These are phyloP conservation scores for Malassezia slooffiae DNA, from an alignment of 1,284 basidiomycete species.

Conservation along the genomic window DNA sequence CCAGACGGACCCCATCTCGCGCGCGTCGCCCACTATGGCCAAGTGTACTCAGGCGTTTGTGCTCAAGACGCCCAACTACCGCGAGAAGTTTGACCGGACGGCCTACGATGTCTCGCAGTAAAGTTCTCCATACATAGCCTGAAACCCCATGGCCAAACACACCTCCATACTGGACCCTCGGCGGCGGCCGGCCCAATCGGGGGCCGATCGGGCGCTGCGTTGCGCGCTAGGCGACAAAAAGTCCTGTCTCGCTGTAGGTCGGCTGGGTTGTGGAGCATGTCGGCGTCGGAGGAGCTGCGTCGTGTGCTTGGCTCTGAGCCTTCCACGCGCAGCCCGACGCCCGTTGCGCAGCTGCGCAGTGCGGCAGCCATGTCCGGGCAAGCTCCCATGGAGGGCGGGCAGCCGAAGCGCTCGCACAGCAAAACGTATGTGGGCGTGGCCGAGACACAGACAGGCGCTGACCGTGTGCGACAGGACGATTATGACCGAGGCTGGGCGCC, in stretches of 20 bases:
- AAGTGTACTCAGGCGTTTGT: slow-evolving; percentile 30
- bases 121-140: too few species aligned
- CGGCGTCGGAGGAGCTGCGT: too few species aligned
- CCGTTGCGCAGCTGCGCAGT: slow-evolving; percentile 1
- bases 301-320: too few species aligned
- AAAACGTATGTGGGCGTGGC: slow-evolving; percentile 8
- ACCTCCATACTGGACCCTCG: too few species aligned
- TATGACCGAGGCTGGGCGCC: slow-evolving; percentile 29
- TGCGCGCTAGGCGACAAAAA: too few species aligned
- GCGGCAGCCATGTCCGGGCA: not conserved
- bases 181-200: too few species aligned
- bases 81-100: slow-evolving; percentile 4
- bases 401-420: slow-evolving; percentile 28
- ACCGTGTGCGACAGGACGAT: slow-evolving; percentile 24
- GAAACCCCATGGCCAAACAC: too few species aligned
- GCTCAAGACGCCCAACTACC: slow-evolving; percentile 17
- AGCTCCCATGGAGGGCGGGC: not conserved
- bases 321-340: slow-evolving; percentile 1
- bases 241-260: too few species aligned
- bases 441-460: too few species aligned
- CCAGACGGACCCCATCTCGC: slow-evolving; percentile 68
- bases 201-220: too few species aligned
- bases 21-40: slow-evolving; percentile 48
- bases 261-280: too few species aligned
- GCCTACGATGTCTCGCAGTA: not conserved